phyloP scores from a whole-genome alignment of 139 green algal species.

The Haematococcus sp. region DNA sequence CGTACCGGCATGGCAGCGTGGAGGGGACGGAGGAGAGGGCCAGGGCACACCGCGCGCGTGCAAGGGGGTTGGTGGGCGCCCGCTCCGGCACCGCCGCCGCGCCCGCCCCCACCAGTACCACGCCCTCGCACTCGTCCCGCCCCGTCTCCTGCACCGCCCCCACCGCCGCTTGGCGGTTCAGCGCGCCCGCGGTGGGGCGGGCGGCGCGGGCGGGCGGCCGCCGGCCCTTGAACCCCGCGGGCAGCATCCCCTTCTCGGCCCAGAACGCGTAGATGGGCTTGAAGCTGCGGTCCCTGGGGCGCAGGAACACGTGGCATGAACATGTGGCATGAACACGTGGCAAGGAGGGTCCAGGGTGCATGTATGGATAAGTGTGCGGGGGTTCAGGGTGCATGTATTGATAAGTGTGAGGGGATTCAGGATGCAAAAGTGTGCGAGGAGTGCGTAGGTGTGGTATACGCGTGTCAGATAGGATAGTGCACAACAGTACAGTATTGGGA shows the following conservation, averaged over 20 bases:
- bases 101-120: conserved; percentile 14
- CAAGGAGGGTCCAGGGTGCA: too few species aligned
- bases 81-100: conserved; percentile 20
- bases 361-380: too few species aligned
- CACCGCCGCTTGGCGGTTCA: conserved; percentile 4
- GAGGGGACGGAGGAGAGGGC: conserved; percentile 23
- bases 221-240: not conserved
- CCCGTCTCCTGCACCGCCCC: not conserved
- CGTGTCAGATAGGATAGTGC: too few species aligned
- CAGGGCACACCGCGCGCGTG: conserved; percentile 12
- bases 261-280: conserved; percentile 32
- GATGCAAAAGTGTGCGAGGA: not conserved
- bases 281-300: conserved; percentile 13
- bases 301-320: too few species aligned
- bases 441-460: too few species aligned
- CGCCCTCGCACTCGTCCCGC: not conserved
- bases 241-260: conserved; percentile 13
- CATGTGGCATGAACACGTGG: too few species aligned
- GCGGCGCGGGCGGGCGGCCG: not conserved
- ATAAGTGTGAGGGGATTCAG: not conserved
- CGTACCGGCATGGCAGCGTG: conserved; percentile 8
- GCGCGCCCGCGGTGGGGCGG: conserved; percentile 11
- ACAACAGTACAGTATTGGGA: too few species aligned
- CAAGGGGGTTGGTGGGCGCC: conserved; percentile 10
- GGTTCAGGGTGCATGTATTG: too few species aligned